phyloP scores from a whole-genome alignment of 2,329 filamentous ascomycete species.

The Aspergillus fructus region DNA sequence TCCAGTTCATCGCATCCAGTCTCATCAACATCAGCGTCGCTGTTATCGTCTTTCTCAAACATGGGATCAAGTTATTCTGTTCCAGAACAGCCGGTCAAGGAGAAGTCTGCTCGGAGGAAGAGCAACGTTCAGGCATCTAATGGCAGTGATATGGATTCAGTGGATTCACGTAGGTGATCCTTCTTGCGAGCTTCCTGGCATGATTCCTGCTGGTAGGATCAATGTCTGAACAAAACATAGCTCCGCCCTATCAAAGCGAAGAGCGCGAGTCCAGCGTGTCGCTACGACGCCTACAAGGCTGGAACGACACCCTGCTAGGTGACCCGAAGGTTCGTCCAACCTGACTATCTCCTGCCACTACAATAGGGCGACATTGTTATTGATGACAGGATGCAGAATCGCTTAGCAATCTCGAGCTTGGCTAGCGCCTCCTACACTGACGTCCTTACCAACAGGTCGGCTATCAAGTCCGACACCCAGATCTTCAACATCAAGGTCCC shows the following conservation, averaged over 20 bases:
- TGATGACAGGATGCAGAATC: slow-evolving; percentile 46
- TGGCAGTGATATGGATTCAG: too few species aligned
- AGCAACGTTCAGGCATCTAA: too few species aligned
- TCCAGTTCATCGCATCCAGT: too few species aligned
- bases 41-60: not conserved
- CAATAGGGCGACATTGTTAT: too few species aligned
- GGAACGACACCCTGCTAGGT: slow-evolving; percentile 27
- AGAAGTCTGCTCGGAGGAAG: not conserved
- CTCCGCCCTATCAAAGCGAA: slow-evolving; percentile 11
- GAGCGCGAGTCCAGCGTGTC: slow-evolving; percentile 16
- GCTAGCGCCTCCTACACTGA: slow-evolving; percentile 53
- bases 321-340: slow-evolving; percentile 25
- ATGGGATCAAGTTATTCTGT: not conserved
- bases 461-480: slow-evolving; percentile 69
- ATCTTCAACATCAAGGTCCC: slow-evolving; percentile 82
- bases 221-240: not conserved
- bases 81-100: not conserved
- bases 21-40: too few species aligned
- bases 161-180: not conserved
- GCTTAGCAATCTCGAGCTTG: slow-evolving; percentile 73
- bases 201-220: not conserved
- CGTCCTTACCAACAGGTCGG: slow-evolving; percentile 63
- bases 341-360: too few species aligned
- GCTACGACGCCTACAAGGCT: slow-evolving; percentile 18
- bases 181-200: not conserved